phyloP scores from a whole-genome alignment of 225 moss, liverwort and hornwort genomes.

The Anthoceros angustus region DNA sequence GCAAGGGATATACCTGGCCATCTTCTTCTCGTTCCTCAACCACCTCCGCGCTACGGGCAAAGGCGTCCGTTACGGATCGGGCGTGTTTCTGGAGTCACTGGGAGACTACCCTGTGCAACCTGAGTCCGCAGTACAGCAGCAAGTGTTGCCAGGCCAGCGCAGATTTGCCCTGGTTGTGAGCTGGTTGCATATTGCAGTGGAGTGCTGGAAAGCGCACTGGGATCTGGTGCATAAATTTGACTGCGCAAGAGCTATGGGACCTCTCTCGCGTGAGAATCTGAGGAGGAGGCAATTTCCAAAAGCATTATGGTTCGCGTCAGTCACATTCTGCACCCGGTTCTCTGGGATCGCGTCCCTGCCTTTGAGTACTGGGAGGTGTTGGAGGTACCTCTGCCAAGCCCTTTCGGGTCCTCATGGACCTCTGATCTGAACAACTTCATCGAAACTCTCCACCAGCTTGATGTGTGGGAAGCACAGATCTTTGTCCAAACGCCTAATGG shows the following conservation, averaged over 20 bases:
- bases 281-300: background rate
- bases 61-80: background rate
- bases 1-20: background rate
- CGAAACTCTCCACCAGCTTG: constrained; percentile 3
- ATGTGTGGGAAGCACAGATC: background rate
- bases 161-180: background rate
- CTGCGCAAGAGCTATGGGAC: background rate
- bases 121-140: background rate
- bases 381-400: background rate
- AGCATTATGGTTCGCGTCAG: background rate
- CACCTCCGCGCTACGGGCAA: background rate
- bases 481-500: background rate
- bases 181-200: background rate
- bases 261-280: background rate
- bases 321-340: background rate
- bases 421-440: background rate
- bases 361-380: background rate
- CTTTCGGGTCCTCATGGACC: background rate
- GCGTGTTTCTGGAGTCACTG: background rate
- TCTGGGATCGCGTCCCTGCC: background rate
- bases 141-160: background rate
- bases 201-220: background rate
- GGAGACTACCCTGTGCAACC: background rate
- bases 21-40: background rate
- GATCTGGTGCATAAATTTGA: background rate